Base-by-base conservation (phyloP, 2,329 filamentous ascomycete genomes). In the Aspergillus sp. region DNA sequence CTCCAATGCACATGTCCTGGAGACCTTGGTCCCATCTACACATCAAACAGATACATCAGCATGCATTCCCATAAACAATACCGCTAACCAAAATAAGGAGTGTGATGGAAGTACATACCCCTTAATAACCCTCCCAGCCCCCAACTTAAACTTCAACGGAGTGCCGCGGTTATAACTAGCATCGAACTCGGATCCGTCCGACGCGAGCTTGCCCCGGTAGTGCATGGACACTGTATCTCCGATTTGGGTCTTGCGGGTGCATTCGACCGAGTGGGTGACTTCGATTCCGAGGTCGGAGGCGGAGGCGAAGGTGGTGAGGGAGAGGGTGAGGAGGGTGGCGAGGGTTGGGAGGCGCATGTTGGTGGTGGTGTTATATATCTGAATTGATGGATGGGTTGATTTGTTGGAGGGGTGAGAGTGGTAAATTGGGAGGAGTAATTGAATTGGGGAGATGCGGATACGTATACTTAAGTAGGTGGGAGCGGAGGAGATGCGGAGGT, bases 1-100 rank as follows among this genome's bases (percentile, higher is more conserved):
- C 94, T 64, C 95, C 94, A 69, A 96, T 90, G 79, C 95, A 98
- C 93, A 98, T 97, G 72, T 91, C 91, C 57, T 95, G 70, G 41
- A 98, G 84, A 53, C 94, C 94, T 74, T 96, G 79, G 70, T 98
- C 94, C 94, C 93, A 97, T 73, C 89, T 91, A 25, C 3, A 30
- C 28, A n/a, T n/a, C n/a, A n/a, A n/a, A n/a, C n/a, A n/a, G n/a
- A n/a, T n/a, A n/a, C n/a, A n/a, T n/a, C n/a, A n/a, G n/a, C n/a
- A n/a, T n/a, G n/a, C n/a, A n/a, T n/a, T n/a, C n/a, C n/a, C n/a
- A n/a, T n/a, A n/a, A n/a, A n/a, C n/a, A n/a, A n/a, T n/a, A n/a
- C n/a, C n/a, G n/a, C n/a, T n/a, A n/a, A n/a, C n/a, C n/a, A n/a
- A n/a, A n/a, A n/a, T n/a, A 55, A 60, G 38, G 48, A 19, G 19